Evolutionary conservation across 768 basidiomycete species (phyloP).

Genomic region (Termitomyces sp.): DNA sequence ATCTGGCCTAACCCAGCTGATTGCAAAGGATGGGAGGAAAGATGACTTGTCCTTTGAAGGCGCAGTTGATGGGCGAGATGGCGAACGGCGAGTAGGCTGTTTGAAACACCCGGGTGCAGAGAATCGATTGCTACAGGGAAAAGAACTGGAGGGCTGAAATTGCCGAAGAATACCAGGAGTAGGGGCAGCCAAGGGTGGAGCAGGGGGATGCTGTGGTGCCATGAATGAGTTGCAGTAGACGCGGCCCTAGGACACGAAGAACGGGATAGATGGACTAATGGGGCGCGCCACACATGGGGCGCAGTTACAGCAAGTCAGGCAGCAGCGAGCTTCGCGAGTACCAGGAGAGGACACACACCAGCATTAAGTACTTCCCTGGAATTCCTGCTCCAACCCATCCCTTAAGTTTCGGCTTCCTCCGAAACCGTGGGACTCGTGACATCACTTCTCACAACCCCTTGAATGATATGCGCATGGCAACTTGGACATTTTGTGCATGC

Average conservation of each 20-base stretch:
- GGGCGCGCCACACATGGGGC: neutral
- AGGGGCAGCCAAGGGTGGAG: neutral
- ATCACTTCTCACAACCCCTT: conserved; percentile 15
- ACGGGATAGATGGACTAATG: neutral
- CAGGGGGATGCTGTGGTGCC: neutral
- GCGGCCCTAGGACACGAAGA: neutral
- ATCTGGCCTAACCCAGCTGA: conserved; percentile 7
- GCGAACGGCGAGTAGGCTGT: conserved; percentile 17
- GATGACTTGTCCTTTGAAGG: conserved; percentile 35
- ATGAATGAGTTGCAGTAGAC: neutral
- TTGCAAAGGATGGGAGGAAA: conserved; percentile 36
- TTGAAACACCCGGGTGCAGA: conserved; percentile 3
- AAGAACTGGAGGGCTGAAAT: neutral
- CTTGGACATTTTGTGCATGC: neutral
- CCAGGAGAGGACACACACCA: neutral
- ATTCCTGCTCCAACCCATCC: conserved; percentile 1
- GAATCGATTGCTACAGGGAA: neutral
- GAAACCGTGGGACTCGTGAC: conserved; percentile 27
- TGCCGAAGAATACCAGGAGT: conserved; percentile 2
- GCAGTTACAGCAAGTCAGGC: neutral
- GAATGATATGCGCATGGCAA: neutral
- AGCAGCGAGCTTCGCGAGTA: neutral
- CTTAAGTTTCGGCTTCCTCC: conserved; percentile 8
- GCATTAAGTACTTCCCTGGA: neutral
- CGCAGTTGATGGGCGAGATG: conserved; percentile 30